phyloP scores from a whole-genome alignment of 208 protist genomes.

The Trypanosoma boissoni region DNA sequence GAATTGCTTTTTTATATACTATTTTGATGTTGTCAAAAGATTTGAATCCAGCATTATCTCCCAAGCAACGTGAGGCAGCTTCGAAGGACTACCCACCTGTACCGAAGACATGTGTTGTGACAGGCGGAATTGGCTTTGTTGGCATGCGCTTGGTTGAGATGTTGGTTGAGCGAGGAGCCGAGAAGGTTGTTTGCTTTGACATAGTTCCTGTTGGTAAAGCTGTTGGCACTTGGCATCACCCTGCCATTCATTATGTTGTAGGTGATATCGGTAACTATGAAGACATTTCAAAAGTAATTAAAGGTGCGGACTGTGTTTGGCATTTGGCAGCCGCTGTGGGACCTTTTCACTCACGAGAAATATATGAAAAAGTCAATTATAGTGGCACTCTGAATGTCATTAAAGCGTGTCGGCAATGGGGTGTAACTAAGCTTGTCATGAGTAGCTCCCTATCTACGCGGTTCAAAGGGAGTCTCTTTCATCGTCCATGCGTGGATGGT shows the following conservation, averaged over 20 bases:
- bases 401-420: constrained; percentile 85
- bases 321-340: constrained; percentile 94
- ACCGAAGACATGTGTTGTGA: constrained; percentile 89
- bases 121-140: constrained; percentile 94
- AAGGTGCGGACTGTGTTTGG: constrained; percentile 92
- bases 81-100: constrained; percentile 55
- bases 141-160: constrained; percentile 94
- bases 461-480: constrained; percentile 88
- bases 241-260: constrained; percentile 86
- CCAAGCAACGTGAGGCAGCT: constrained; percentile 57
- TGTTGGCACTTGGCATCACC: constrained; percentile 71
- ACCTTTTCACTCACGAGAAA: constrained; percentile 87
- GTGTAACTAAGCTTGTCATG: constrained; percentile 92
- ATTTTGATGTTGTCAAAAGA: constrained; percentile 25
- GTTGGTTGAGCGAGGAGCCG: constrained; percentile 93
- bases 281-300: constrained; percentile 66
- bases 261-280: constrained; percentile 89
- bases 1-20: too few species aligned
- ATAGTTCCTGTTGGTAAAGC: constrained; percentile 84
- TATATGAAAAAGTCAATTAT: constrained; percentile 93
- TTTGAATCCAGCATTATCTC: constrained; percentile 67
- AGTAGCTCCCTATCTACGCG: constrained; percentile 93
- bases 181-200: constrained; percentile 89
- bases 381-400: constrained; percentile 93
- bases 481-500: constrained; percentile 90